Conservation (phyloP, 805 yeast genomes). For the Sugiyamaella marilandica region DNA sequence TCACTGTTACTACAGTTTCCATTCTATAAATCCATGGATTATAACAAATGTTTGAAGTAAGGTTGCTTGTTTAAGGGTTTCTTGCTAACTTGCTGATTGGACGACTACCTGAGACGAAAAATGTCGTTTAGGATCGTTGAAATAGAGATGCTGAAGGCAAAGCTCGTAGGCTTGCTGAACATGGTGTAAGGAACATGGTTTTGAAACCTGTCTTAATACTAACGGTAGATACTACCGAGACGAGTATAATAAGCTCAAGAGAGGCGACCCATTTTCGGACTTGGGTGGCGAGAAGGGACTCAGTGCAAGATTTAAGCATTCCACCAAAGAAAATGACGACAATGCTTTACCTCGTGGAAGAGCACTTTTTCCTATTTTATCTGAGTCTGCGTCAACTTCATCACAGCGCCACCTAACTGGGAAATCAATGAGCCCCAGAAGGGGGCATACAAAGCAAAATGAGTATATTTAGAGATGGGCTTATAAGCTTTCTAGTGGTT, state of each 20-base stretch:
- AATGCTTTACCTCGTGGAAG: background rate
- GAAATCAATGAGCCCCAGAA: constrained; percentile 12
- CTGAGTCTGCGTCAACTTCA: constrained; percentile 3
- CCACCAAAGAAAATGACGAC: background rate
- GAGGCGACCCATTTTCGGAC: background rate
- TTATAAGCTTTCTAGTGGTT: too few species aligned
- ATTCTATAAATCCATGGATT: constrained; percentile 69
- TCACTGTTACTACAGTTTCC: constrained; percentile 64
- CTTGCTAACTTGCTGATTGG: constrained; percentile 23
- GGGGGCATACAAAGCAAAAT: background rate
- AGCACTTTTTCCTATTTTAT: background rate
- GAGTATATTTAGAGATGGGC: too few species aligned
- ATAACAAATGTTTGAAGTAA: constrained; percentile 62
- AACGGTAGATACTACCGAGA: background rate
- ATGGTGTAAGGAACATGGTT: constrained; percentile 13
- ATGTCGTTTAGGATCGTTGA: constrained; percentile 28
- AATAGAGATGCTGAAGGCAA: constrained; percentile 18
- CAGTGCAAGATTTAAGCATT: background rate
- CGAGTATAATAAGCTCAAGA: background rate
- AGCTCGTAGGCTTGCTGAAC: constrained; percentile 19
- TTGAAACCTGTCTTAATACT: background rate
- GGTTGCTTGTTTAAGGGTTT: constrained; percentile 5
- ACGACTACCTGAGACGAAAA: constrained; percentile 29
- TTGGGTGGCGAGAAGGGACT: background rate
- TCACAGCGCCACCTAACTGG: background rate